Evolutionary conservation across 495 filamentous ascomycete species (phyloP).

Genomic region (Tetracladium marchalianum): DNA sequence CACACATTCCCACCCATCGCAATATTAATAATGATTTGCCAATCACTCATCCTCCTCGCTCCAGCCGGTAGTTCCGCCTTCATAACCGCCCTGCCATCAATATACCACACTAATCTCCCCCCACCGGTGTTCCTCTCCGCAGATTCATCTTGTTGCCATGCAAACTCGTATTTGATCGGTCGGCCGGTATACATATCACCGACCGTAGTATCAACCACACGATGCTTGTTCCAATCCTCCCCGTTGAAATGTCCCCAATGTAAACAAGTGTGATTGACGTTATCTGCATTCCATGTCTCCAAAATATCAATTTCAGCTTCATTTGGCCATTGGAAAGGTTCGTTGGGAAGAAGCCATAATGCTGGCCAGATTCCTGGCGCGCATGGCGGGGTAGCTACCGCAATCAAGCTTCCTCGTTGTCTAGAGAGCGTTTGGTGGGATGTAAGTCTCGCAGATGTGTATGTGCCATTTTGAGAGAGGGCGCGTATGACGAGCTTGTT

Average conservation of each 20-base stretch:
- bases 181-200: slow-evolving; percentile 16
- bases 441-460: slow-evolving; percentile 31
- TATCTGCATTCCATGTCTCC: slow-evolving; percentile 35
- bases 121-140: slow-evolving; percentile 19
- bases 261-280: slow-evolving; percentile 32
- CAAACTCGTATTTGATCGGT: slow-evolving; percentile 25
- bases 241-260: slow-evolving; percentile 35
- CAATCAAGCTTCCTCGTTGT: slow-evolving; percentile 27
- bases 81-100: slow-evolving; percentile 33
- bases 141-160: slow-evolving; percentile 27
- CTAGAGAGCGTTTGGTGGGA: slow-evolving; percentile 27
- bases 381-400: slow-evolving; percentile 25
- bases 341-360: slow-evolving; percentile 33
- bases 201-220: slow-evolving; percentile 25
- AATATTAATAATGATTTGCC: slow-evolving; percentile 29
- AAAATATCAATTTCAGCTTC: slow-evolving; percentile 56
- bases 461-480: slow-evolving; percentile 23
- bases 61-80: slow-evolving; percentile 28
- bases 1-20: slow-evolving; percentile 38
- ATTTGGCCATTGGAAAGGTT: slow-evolving; percentile 43
- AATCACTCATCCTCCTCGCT: slow-evolving; percentile 31
- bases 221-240: slow-evolving; percentile 32
- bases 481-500: slow-evolving; percentile 30
- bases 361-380: slow-evolving; percentile 36
- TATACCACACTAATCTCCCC: slow-evolving; percentile 31